Evolutionary conservation across 2,329 filamentous ascomycete genomes (phyloP), one percentile per base, ranked within the genome.

Genomic region (Arthrobotrys musiformis): DNA sequence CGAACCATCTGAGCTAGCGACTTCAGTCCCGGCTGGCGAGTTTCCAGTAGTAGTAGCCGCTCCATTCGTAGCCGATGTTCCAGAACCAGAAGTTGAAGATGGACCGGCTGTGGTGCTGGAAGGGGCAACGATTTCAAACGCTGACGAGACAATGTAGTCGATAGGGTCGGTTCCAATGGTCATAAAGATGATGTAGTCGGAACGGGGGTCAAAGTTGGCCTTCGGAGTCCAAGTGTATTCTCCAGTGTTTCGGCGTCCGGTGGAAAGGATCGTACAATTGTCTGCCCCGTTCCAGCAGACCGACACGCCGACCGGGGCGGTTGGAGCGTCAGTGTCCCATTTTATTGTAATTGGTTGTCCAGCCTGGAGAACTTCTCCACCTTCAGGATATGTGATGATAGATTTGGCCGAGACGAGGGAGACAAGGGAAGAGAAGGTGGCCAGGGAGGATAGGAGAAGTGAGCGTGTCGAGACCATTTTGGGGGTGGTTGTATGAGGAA

Each of bases 381-480:
- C 28, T 8, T 9, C 11, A n/a, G 72, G 72, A 17, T 37, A 40
- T 35, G 64, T 70, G 33, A 76, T 17, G 15, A 15, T 58, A 37
- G 40, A 48, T 6, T 48, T 24, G 17, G 72, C 72, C 19, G 64
- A 70, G 19, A 30, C 58, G 46, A 69, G 40, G 30, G 50, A 17
- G 48, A 37, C 50, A 37, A 76, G 50, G 19, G 50, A 17, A 37
- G 54, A 13, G 17, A 76, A 48, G 46, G 72, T 42, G 42, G 63
- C 30, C 15, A 70, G 48, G 37, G 64, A 58, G 56, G 66, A 46
- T 33, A 76, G 24, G 63, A 69, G 46, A 15, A 68, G 64, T 11
- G 54, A 75, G 40, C 70, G 62, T 68, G 63, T 35, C 28, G 48
- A 37, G 44, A 62, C 19, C 70, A 76, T 76, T 56, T 54, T 64